Base-by-base conservation (phyloP, 2,329 filamentous ascomycete species). In the Pyricularia sp. region DNA sequence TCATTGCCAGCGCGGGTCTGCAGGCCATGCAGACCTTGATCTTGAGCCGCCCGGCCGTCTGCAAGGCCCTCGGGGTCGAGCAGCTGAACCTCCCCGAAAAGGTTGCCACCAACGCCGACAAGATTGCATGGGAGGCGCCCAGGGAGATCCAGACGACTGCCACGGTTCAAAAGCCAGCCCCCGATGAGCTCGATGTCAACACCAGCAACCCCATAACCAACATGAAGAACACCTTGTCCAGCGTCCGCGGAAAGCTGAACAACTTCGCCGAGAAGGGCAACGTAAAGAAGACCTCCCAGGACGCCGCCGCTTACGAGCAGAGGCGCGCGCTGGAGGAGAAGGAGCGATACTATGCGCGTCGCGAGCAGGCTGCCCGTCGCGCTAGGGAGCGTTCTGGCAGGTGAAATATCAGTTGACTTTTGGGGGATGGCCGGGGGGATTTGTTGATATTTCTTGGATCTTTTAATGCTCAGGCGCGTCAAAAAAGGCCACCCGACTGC, bases 1-100 rank as follows among this genome's bases (percentile, higher is more conserved):
- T 91, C 75, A 73, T 82, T 64, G 68, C 75, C 16, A 75, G 79
- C 3, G 73, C 74, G 64, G 0, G 73, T 4, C 66, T 77, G 16
- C 76, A 78, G 60, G 72, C 68, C 44, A 2, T 71, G 24, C 84
- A 87, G 74, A 71, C 78, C 4, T 73, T 72, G 61, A 64, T 82
- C 3, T 74, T 84, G 66, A 75, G 77, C 67, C 73, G 74, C 61
- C 66, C 71, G 5, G 70, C 69, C 68, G 72, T 81, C 68, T 75
- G 80, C 49, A 65, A 67, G 1, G 69, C 67, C 65, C 70, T 76
- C 16, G 76, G 76, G 24, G 75, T 82, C 65, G 72, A 71, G 28
- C 74, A 74, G 6, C 65, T 75, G n/a, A 33, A 22, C 9, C 57
- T 33, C 19, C 13, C 65, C 28, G 49, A 61, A 63, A 33, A 55